phyloP scores from a whole-genome alignment of 805 yeast genomes.

The Suhomyces canberraensis region DNA sequence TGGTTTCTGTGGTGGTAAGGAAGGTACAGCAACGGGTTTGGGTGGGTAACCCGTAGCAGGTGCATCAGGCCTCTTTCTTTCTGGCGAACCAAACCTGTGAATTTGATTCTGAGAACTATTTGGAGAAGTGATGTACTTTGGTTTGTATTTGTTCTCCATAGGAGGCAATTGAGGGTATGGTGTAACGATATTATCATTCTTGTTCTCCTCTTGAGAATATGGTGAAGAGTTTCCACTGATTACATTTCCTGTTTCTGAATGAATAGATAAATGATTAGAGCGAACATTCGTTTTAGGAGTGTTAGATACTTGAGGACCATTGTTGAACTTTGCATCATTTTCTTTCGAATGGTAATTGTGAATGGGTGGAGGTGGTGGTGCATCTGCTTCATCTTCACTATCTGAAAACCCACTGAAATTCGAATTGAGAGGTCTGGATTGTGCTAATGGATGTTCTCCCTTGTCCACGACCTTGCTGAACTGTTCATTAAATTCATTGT shows the following conservation, averaged over 20 bases:
- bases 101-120: slow-evolving; percentile 26
- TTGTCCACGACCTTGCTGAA: slow-evolving; percentile 25
- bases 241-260: slow-evolving; percentile 24
- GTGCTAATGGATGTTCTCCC: not conserved
- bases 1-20: slow-evolving; percentile 7
- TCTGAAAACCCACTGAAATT: slow-evolving; percentile 12
- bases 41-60: not conserved
- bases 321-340: slow-evolving; percentile 8
- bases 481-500: slow-evolving; percentile 39
- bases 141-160: slow-evolving; percentile 15
- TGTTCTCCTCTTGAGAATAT: slow-evolving; percentile 12
- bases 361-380: slow-evolving; percentile 22
- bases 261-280: slow-evolving; percentile 19
- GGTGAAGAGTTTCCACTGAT: slow-evolving; percentile 15
- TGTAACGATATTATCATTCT: not conserved
- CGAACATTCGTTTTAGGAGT: slow-evolving; percentile 11
- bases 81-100: slow-evolving; percentile 7
- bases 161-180: slow-evolving; percentile 12
- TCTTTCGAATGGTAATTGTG: slow-evolving; percentile 1
- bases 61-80: slow-evolving; percentile 2
- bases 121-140: slow-evolving; percentile 32
- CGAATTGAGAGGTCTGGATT: slow-evolving; percentile 1
- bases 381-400: slow-evolving; percentile 14
- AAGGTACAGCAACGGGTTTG: slow-evolving; percentile 6
- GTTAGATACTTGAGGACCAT: slow-evolving; percentile 17